phyloP scores from a whole-genome alignment of 805 yeast genomes.

The Wickerhamiella parazyma region DNA sequence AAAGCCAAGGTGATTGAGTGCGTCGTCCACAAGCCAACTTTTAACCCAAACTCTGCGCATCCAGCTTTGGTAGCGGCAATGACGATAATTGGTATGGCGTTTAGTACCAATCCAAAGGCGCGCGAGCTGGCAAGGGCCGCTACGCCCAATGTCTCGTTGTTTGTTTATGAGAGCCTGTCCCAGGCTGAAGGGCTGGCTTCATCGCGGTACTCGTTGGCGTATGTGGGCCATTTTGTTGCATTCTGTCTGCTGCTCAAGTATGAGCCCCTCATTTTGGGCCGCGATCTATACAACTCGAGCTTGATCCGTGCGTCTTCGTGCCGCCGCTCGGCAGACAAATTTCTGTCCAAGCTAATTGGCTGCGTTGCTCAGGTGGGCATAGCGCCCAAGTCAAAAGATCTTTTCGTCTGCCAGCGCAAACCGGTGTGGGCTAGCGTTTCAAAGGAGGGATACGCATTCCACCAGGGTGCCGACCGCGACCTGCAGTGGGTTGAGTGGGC shows the following conservation, averaged over 20 bases:
- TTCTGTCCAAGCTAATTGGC: constrained; percentile 17
- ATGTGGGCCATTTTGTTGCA: constrained; percentile 22
- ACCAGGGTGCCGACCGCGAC: constrained; percentile 20
- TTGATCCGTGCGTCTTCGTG: constrained; percentile 13
- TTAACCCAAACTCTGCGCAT: constrained; percentile 18
- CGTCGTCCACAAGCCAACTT: constrained; percentile 23
- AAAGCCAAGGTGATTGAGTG: constrained; percentile 15
- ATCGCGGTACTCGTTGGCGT: constrained; percentile 11
- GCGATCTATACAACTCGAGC: constrained; percentile 11
- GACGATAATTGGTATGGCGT: constrained; percentile 23
- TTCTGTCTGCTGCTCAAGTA: constrained; percentile 21
- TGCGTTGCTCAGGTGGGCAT: constrained; percentile 15
- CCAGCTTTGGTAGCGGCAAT: constrained; percentile 21
- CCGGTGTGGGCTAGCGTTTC: constrained; percentile 21
- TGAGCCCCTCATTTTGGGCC: constrained; percentile 20
- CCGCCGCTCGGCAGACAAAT: constrained; percentile 18
- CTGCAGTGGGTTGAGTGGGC: constrained; percentile 37
- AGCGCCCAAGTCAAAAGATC: neutral
- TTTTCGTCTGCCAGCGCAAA: constrained; percentile 7
- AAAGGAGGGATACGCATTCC: constrained; percentile 20
- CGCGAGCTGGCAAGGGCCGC: constrained; percentile 14
- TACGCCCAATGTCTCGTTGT: constrained; percentile 16
- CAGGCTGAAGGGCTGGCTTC: constrained; percentile 6
- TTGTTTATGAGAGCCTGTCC: constrained; percentile 17
- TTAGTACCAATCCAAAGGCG: constrained; percentile 13